Evolutionary conservation across 331 rosid genomes (phyloP).

Genomic region (Pyrus hybrid): DNA sequence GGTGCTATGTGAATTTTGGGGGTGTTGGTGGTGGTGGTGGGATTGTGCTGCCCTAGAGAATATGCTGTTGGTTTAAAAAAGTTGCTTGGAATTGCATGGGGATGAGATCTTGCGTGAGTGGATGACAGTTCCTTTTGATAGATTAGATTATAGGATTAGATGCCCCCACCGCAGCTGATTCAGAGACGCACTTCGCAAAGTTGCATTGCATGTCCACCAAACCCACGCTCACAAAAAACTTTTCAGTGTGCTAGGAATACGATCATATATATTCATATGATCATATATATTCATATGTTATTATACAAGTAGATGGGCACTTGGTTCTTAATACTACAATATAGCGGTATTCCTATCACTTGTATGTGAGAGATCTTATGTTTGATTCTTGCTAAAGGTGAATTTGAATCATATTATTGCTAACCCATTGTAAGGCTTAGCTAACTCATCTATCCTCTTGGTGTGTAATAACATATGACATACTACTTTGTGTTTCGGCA

Average conservation of each 20-base stretch:
- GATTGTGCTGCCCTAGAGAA: conserved; percentile 1
- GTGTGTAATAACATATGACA: too few species aligned
- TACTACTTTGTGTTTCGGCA: too few species aligned
- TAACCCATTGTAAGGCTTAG: accelerated
- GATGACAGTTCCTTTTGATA: conserved; percentile 20
- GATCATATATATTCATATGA: too few species aligned
- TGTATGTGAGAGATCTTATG: accelerated
- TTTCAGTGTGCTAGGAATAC: too few species aligned
- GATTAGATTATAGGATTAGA: neutral
- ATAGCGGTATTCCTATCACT: accelerated
- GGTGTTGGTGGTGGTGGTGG: neutral
- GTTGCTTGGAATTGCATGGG: neutral
- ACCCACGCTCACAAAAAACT: too few species aligned
- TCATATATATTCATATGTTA: too few species aligned
- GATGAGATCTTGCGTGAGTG: conserved; percentile 41
- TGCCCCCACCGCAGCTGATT: neutral
- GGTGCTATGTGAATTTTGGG: neutral
- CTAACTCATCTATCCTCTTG: too few species aligned
- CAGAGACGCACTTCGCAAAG: neutral
- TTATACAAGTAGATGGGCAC: too few species aligned
- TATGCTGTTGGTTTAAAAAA: conserved; percentile 8
- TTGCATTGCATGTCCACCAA: neutral
- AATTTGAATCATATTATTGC: too few species aligned
- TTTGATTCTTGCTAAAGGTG: accelerated
- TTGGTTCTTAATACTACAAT: accelerated